A percentile compares a stretch with the other conserved stretches of the same genome.
phyloP scores from a whole-genome alignment of 352 stramenopile genomes.

The Pythium phragmiticola region DNA sequence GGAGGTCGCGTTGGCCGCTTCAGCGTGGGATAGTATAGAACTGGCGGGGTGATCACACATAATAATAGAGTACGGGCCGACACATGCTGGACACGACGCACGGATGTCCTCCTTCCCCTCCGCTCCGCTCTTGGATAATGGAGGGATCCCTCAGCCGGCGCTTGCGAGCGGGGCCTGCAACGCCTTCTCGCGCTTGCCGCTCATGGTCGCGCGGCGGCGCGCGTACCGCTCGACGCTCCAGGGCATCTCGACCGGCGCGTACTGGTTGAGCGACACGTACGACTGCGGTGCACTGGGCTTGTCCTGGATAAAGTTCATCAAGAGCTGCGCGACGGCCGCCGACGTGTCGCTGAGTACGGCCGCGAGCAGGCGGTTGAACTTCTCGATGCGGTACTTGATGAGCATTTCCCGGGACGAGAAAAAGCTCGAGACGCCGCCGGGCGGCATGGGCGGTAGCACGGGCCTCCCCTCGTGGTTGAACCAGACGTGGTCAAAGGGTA shows the following conservation, averaged over 20 bases:
- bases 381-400: slow-evolving; percentile 59
- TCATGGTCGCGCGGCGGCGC: slow-evolving; percentile 59
- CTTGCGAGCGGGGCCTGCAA: slow-evolving; percentile 24
- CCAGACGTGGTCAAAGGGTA: slow-evolving; percentile 55
- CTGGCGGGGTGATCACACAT: not conserved
- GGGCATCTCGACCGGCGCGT: slow-evolving; percentile 68
- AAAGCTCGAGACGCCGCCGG: slow-evolving; percentile 54
- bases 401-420: slow-evolving; percentile 61
- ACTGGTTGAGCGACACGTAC: slow-evolving; percentile 76
- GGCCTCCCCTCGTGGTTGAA: slow-evolving; percentile 50
- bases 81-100: not conserved
- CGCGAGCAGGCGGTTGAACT: slow-evolving; percentile 71
- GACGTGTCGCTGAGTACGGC: slow-evolving; percentile 69
- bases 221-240: slow-evolving; percentile 63
- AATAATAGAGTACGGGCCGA: not conserved
- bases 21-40: not conserved
- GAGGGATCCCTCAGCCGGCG: slow-evolving; percentile 1
- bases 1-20: not conserved
- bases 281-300: slow-evolving; percentile 54
- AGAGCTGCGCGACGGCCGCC: slow-evolving; percentile 48
- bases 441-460: slow-evolving; percentile 51
- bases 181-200: slow-evolving; percentile 41
- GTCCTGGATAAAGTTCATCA: slow-evolving; percentile 81
- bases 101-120: not conserved
- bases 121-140: not conserved